Evolutionary conservation across 805 yeast species (phyloP).

Genomic region (Danielia oregonensis): DNA sequence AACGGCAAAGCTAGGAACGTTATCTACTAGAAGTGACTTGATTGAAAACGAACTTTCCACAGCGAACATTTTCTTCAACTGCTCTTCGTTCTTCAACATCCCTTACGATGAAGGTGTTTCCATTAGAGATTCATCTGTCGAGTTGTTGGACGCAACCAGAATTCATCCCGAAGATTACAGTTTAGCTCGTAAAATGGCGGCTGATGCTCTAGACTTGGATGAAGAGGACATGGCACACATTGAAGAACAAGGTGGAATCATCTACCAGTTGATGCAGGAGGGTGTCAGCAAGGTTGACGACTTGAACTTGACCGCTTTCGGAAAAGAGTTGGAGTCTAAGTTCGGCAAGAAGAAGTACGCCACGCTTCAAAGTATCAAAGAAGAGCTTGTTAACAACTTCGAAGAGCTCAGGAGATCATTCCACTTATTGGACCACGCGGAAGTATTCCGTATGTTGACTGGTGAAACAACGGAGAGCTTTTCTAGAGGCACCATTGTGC

Average conservation of each 20-base stretch:
- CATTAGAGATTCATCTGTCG: constrained; percentile 59
- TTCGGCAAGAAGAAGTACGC: constrained; percentile 73
- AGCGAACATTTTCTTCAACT: constrained; percentile 81
- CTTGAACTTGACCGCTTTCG: constrained; percentile 85
- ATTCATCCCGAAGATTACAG: constrained; percentile 98
- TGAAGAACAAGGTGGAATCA: constrained; percentile 79
- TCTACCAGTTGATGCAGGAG: constrained; percentile 66
- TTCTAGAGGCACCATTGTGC: constrained; percentile 65
- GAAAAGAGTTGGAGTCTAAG: constrained; percentile 75
- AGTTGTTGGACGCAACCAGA: constrained; percentile 87
- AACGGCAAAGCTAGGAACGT: constrained; percentile 55
- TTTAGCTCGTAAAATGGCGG: constrained; percentile 94
- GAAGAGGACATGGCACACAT: constrained; percentile 85
- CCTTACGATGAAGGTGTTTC: constrained; percentile 60
- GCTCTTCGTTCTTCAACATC: constrained; percentile 84
- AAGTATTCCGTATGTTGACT: constrained; percentile 83
- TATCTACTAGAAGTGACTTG: constrained; percentile 71
- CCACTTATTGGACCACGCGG: constrained; percentile 60
- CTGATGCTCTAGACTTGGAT: constrained; percentile 93
- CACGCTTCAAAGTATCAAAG: constrained; percentile 78
- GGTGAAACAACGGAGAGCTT: constrained; percentile 77
- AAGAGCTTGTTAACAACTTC: constrained; percentile 82
- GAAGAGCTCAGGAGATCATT: constrained; percentile 79
- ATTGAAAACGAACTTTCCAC: constrained; percentile 77
- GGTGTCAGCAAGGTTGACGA: constrained; percentile 78